These are phyloP conservation scores for Didymella pinodella DNA, from an alignment of 2,329 filamentous ascomycete genomes.

Conservation along the genomic window DNA sequence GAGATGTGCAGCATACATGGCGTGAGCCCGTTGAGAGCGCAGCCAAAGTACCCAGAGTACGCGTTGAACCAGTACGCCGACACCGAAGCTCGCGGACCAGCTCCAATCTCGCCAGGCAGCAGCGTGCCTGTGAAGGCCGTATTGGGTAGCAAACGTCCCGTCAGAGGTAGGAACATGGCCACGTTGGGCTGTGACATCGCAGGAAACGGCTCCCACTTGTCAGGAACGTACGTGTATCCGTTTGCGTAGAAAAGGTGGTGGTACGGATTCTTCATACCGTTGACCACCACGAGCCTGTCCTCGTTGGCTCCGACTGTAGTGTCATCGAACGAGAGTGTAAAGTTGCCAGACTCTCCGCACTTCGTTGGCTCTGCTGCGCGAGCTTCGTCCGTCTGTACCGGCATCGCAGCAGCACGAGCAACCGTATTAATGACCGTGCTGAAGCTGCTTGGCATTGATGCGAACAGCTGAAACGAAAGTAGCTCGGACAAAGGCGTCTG, in stretches of 20 bases:
- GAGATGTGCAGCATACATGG: constrained; percentile 57
- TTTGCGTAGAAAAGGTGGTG: constrained; percentile 61
- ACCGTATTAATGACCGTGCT: constrained; percentile 25
- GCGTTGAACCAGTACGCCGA: constrained; percentile 62
- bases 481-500: constrained; percentile 35
- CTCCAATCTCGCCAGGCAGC: constrained; percentile 57
- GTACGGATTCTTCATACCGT: constrained; percentile 57
- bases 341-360: constrained; percentile 58
- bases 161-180: constrained; percentile 57
- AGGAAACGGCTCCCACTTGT: constrained; percentile 54
- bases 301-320: constrained; percentile 31
- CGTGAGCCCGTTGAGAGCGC: constrained; percentile 53
- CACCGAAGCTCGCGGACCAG: constrained; percentile 53
- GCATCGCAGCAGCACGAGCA: constrained; percentile 15
- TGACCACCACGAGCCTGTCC: constrained; percentile 49
- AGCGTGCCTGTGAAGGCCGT: constrained; percentile 45
- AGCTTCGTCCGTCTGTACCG: background rate
- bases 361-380: constrained; percentile 26
- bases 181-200: constrained; percentile 57
- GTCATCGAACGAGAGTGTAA: constrained; percentile 48
- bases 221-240: constrained; percentile 59
- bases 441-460: constrained; percentile 23
- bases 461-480: constrained; percentile 28
- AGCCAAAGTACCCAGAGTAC: constrained; percentile 57
- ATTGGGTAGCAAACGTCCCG: constrained; percentile 35